Evolutionary conservation across 495 filamentous ascomycete genomes (phyloP), one percentile per base, ranked within the genome.

Genomic region (Aspergillus heteromorphus): DNA sequence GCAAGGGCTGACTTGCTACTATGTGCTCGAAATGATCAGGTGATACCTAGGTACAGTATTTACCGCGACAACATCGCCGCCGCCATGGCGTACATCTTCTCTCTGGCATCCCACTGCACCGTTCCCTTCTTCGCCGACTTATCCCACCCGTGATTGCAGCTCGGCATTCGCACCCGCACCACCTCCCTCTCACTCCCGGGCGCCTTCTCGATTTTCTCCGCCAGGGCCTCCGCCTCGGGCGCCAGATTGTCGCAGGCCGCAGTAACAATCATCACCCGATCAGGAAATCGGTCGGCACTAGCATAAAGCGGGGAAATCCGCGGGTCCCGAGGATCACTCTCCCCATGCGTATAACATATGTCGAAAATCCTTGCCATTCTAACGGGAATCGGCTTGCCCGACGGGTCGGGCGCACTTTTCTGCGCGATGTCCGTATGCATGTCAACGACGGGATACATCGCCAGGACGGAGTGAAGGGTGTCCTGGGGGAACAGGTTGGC

Each of bases 221-320:
- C 75, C 29, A 79, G 54, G 31, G 61, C 65, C 52, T 77, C 73
- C 13, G 64, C 74, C 51, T 79, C 77, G 0, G 25, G 54, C 27
- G 70, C 73, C 17, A 75, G 68, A 8, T 48, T 64, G 55, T 81
- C 78, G 1, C 65, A 59, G 23, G 66, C 71, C 6, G 67, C 70
- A 7, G 75, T 78, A 48, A 81, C 61, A 30, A 81, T 62, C 27
- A 79, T 60, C 34, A 74, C 41, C 1, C 73, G 57, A 19, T 61
- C 59, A 20, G 76, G 74, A 59, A 75, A 75, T 20, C 63, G 62
- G 6, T 70, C 62, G 10, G 64, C 42, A 49, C 61, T 58, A 1
- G 74, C 73, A 49, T 72, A 77, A 9, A 42, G 53, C 9, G 75
- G 75, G n/a, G 75, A 77, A 40, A 79, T 71, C 14, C 76, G 64